These are phyloP conservation scores for Ceratocystis albifundus DNA, from an alignment of 2,329 filamentous ascomycete species.

Conservation along the genomic window DNA sequence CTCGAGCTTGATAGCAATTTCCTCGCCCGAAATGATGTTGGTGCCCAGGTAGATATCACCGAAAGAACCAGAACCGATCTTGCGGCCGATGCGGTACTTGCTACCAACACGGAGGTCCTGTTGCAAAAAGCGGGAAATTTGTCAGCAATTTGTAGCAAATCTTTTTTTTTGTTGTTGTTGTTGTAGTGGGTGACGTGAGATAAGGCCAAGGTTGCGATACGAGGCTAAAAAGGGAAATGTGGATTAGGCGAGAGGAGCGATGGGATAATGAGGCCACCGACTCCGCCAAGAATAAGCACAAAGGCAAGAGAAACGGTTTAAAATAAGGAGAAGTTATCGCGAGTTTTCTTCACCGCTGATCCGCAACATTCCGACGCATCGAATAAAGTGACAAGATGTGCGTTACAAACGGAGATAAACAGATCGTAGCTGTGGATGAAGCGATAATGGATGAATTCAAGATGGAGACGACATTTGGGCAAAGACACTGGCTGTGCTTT, in stretches of 20 bases:
- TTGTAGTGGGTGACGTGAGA: background rate
- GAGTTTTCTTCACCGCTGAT: background rate
- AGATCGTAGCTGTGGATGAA: background rate
- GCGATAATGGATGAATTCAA: background rate
- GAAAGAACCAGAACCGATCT: constrained; percentile 96
- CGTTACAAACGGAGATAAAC: background rate
- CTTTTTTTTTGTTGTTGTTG: no score
- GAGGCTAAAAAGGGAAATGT: background rate
- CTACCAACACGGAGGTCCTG: constrained; percentile 98
- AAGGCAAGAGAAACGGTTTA: background rate
- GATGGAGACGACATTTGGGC: background rate
- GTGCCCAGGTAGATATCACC: constrained; percentile 98
- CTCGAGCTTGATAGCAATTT: constrained; percentile 99
- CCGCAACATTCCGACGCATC: background rate
- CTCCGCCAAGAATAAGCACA: background rate
- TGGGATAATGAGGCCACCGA: background rate
- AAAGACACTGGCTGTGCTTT: background rate
- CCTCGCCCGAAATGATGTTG: constrained; percentile 98
- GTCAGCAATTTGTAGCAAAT: constrained; percentile 12
- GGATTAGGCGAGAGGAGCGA: background rate
- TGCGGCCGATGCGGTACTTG: constrained; percentile 98
- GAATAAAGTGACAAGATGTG: background rate
- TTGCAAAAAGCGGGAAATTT: background rate
- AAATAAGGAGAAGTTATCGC: background rate
- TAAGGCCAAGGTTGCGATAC: background rate